phyloP scores from a whole-genome alignment of 2,329 filamentous ascomycete genomes.

The Exophiala sp. region DNA sequence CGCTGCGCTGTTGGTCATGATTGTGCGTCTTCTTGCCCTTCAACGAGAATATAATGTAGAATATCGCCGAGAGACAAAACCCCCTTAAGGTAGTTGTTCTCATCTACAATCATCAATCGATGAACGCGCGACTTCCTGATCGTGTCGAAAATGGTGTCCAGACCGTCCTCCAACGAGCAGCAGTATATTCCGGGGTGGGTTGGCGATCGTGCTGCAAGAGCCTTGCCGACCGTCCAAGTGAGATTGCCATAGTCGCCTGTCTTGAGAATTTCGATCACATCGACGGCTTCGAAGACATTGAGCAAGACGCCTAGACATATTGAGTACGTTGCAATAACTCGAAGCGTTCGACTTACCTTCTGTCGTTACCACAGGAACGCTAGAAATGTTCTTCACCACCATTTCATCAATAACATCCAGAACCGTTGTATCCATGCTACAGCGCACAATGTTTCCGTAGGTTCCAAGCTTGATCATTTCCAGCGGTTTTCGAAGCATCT shows the following conservation, averaged over 20 bases:
- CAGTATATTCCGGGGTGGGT: constrained; percentile 97
- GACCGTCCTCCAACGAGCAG: constrained; percentile 82
- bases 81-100: constrained; percentile 78
- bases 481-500: constrained; percentile 81
- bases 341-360: constrained; percentile 49
- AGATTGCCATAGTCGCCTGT: constrained; percentile 90
- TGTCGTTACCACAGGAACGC: constrained; percentile 84
- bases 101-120: constrained; percentile 87
- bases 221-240: constrained; percentile 80
- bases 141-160: constrained; percentile 95
- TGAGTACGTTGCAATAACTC: neutral
- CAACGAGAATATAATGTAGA: constrained; percentile 84
- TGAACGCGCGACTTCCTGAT: constrained; percentile 94
- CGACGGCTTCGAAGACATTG: constrained; percentile 96
- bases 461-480: constrained; percentile 81
- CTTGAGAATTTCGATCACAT: constrained; percentile 94
- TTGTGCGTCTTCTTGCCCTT: constrained; percentile 57
- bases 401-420: constrained; percentile 92
- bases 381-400: constrained; percentile 90
- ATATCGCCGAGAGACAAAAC: constrained; percentile 95
- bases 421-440: constrained; percentile 83
- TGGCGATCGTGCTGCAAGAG: constrained; percentile 43
- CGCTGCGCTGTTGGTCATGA: constrained; percentile 1
- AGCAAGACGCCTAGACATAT: constrained; percentile 60
- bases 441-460: constrained; percentile 75